These are phyloP conservation scores for Apiotrichum gamsii DNA, from an alignment of 1,284 basidiomycete species.

Conservation along the genomic window DNA sequence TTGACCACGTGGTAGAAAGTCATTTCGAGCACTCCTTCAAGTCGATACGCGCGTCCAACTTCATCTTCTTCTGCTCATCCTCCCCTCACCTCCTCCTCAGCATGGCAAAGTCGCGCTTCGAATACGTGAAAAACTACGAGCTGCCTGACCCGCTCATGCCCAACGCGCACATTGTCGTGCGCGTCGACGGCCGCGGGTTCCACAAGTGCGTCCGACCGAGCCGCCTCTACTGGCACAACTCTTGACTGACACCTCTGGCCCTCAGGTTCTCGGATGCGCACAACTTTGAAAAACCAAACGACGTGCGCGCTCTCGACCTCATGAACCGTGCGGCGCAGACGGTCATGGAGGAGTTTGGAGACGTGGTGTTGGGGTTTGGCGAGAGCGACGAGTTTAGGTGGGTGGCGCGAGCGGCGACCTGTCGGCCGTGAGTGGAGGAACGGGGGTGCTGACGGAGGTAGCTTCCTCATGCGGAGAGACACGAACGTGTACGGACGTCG, in stretches of 20 bases:
- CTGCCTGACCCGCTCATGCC: conserved; percentile 79
- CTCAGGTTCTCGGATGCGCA: conserved; percentile 83
- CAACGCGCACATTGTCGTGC: conserved; percentile 74
- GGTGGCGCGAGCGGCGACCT: too few relatives aligned
- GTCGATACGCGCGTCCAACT: background rate
- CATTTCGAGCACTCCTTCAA: too few relatives aligned
- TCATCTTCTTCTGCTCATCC: background rate
- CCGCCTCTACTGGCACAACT: background rate
- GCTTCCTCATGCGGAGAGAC: conserved; percentile 75
- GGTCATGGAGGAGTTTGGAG: conserved; percentile 74
- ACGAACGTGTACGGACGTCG: conserved; percentile 78
- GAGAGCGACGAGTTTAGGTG: conserved; percentile 97
- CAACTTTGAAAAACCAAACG: conserved; percentile 83
- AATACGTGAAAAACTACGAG: conserved; percentile 87
- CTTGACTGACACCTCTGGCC: conserved; percentile 3
- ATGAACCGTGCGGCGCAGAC: conserved; percentile 87
- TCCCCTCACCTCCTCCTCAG: background rate
- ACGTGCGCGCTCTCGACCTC: conserved; percentile 71
- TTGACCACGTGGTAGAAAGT: background rate
- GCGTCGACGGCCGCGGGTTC: conserved; percentile 91
- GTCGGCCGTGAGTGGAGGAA: too few relatives aligned
- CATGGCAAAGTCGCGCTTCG: conserved; percentile 89
- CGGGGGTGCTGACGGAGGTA: conserved; percentile 43
- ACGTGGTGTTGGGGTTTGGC: conserved; percentile 82
- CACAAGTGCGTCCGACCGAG: conserved; percentile 60